Evolutionary conservation across 371 early-diverging fungal genomes (phyloP), one percentile per base, ranked within the genome.

Genomic region (Chytridiales sp.): DNA sequence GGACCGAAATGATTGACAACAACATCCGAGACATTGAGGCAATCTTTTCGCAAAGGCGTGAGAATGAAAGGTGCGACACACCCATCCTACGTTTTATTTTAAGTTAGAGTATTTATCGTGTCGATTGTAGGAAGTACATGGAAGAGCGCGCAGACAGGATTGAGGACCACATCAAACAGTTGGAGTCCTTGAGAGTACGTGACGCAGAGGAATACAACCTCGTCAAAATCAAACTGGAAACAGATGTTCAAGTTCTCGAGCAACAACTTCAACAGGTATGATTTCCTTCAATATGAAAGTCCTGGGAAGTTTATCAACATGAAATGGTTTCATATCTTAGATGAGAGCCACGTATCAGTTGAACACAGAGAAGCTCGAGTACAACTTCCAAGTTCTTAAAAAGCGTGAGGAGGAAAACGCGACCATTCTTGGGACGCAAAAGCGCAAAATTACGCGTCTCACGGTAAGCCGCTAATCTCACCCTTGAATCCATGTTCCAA

Each of bases 311-410:
- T 41, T 41, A 27, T 38, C 15, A 17, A 29, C 22, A 3, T 13
- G 8, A 39, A 21, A 3, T 26, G n/a, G 15, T 11, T 4, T 40
- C 13, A 19, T 2, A 44, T 39, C 4, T 24, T 43, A 80, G 76
- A 81, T 79, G 82, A 63, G 76, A 8, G 82, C 78, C 17, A 81
- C 78, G 15, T 79, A 81, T 47, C 82, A 80, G 58, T 67, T 82
- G n/a, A 82, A 82, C 60, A 76, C 75, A 3, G 82, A 82, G 54
- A 82, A 82, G 64, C 71, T 82, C 19, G 82, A 82, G 61, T 82
- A 80, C 67, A 82, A 82, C 65, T 79, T 68, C 41, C 80, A 80
- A 57, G 80, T 82, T 2, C 59, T 82, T 31, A 82, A 80, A 58
- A 82, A 82, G 61, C 62, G 82, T 26, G 82, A 82, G 36, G 82